Evolutionary conservation across 2,329 filamentous ascomycete genomes (phyloP).

Genomic region (Mollisia scopiformis): DNA sequence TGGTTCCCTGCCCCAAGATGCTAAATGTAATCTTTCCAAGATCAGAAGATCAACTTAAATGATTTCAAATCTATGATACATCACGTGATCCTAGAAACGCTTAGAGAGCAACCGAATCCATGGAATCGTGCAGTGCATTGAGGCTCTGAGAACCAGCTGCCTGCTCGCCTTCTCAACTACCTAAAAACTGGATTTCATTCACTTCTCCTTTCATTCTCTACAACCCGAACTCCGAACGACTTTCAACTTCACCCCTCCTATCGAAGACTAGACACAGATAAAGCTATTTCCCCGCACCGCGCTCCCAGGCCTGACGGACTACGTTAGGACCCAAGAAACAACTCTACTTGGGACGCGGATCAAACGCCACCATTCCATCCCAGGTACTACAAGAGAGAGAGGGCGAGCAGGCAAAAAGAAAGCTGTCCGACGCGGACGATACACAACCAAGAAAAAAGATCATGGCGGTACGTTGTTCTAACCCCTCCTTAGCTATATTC

Average conservation of each 20-base stretch:
- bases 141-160: constrained; percentile 1
- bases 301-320: constrained; percentile 21
- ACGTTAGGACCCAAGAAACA: constrained; percentile 22
- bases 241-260: not conserved
- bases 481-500: constrained; percentile 15
- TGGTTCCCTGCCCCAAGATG: too few relatives aligned
- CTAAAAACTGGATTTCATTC: not conserved
- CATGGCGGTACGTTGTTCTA: constrained; percentile 59
- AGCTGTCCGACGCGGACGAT: constrained; percentile 63
- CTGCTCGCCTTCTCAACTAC: not conserved
- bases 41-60: not conserved
- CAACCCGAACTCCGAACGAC: not conserved
- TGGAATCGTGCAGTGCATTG: not conserved
- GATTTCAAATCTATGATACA: not conserved
- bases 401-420: constrained; percentile 66
- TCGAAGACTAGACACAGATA: constrained; percentile 1
- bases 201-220: not conserved
- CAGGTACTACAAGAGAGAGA: constrained; percentile 27
- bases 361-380: constrained; percentile 38
- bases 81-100: not conserved
- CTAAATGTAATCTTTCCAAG: not conserved
- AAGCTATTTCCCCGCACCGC: constrained; percentile 11
- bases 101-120: not conserved
- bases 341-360: constrained; percentile 20
- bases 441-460: constrained; percentile 59